Percentiles rank a stretch among this genome's conserved stretches.
Evolutionary conservation across 495 filamentous ascomycete genomes (phyloP).

Genomic region (Penicillium diatomitis): DNA sequence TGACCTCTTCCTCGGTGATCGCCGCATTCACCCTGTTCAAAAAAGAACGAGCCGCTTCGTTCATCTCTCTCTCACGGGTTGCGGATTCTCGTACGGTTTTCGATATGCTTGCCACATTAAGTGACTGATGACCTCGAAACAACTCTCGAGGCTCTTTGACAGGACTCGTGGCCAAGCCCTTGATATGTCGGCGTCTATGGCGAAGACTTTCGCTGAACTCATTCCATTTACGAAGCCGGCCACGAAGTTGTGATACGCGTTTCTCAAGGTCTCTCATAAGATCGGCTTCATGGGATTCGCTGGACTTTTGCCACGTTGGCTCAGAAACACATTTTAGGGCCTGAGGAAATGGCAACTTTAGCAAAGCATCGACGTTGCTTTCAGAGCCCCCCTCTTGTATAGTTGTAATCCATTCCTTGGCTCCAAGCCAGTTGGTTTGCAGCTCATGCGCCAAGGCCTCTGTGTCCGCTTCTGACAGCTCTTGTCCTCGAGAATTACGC

Average conservation of each 20-base stretch:
- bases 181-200: conserved; percentile 10
- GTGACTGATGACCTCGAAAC: conserved; percentile 30
- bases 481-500: neutral
- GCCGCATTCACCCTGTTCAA: conserved; percentile 48
- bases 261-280: conserved; percentile 52
- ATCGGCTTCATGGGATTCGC: conserved; percentile 25
- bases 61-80: conserved; percentile 25
- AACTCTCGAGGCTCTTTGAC: conserved; percentile 15
- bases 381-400: conserved; percentile 55
- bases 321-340: conserved; percentile 55
- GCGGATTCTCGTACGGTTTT: conserved; percentile 32
- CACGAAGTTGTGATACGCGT: conserved; percentile 50
- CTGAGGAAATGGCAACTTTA: conserved; percentile 54
- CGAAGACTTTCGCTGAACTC: conserved; percentile 44
- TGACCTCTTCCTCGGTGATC: conserved; percentile 45
- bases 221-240: conserved; percentile 62
- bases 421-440: conserved; percentile 65
- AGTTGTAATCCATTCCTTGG: conserved; percentile 56
- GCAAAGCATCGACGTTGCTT: conserved; percentile 49
- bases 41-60: conserved; percentile 40
- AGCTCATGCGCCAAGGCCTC: conserved; percentile 37
- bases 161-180: neutral
- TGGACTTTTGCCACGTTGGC: conserved; percentile 43
- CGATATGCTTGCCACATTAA: conserved; percentile 35
- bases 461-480: conserved; percentile 30